Base-by-base conservation (phyloP, 495 filamentous ascomycete species). In the Aspergillus hancockii region DNA sequence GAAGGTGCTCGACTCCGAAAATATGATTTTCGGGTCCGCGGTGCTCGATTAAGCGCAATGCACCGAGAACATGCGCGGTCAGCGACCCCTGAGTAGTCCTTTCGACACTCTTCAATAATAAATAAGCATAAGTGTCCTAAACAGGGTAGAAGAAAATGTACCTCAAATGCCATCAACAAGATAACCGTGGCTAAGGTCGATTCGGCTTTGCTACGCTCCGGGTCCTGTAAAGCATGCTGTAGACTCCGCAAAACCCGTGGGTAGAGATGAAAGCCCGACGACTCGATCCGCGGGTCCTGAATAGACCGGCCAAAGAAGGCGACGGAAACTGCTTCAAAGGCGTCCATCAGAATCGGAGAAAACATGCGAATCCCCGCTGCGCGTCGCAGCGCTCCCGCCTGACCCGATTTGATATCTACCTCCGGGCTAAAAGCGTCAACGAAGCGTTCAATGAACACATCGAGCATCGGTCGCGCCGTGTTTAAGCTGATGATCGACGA, bases 351-450 rank as follows among this genome's bases (percentile, higher is more conserved):
- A 8, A 79, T 65, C 1, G 76, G 76, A 0, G 74, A 77, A 25
- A 77, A 78, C 74, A 78, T 78, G 50, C 76, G 74, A 51, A 78
- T 77, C 21, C 63, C 67, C 0, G 76, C 76, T 6, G 75, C 76
- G 16, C 73, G 71, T 23, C 76, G 70, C 18, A 78, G 53, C 8
- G 76, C 76, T 31, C 75, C 76, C 8, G 76, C 75, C 22, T 70
- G 69, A 8, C 76, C 76, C 9, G 71, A 67, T 32, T 75, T 77
- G 8, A 61, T 52, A 25, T 77, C 71, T 8, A 78, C 75, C 40
- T 77, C 65, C 0, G 76, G 76, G 52, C 74, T 76, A 25, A 79
- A 79, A 8, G 76, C 76, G 52, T 79, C 76, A 1, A 79, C 70
- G 28, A 79, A 79, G 2, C 76, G 73, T 57, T 78, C 72, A 12